Conservation (phyloP, 73 alveolate species). For the Loxodes magnus region DNA sequence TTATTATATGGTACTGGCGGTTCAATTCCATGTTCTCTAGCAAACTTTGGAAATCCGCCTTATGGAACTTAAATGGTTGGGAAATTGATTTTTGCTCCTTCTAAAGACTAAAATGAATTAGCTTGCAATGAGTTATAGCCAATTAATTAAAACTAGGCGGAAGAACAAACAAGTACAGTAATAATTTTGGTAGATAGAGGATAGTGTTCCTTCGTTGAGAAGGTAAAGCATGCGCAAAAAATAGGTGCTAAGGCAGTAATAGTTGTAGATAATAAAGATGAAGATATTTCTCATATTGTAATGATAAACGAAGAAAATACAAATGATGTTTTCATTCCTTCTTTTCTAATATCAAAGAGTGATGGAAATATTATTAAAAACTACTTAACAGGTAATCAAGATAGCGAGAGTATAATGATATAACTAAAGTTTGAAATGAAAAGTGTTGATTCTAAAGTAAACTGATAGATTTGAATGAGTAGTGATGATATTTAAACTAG, state of each 20-base stretch:
- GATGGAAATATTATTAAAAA: slow-evolving; percentile 56
- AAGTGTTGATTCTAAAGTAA: slow-evolving; percentile 43
- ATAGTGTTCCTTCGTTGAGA: background rate
- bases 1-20: background rate
- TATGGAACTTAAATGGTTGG: background rate
- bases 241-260: background rate
- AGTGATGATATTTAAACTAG: background rate
- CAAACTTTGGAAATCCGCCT: slow-evolving; percentile 6
- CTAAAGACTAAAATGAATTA: background rate
- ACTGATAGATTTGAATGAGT: slow-evolving; percentile 47
- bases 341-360: slow-evolving; percentile 48
- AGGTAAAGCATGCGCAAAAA: slow-evolving; percentile 1
- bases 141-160: background rate
- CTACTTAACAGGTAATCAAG: slow-evolving; percentile 2
- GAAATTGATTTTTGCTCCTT: background rate
- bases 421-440: slow-evolving; percentile 5
- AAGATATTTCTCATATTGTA: background rate
- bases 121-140: background rate
- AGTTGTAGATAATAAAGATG: background rate
- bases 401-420: slow-evolving; percentile 4
- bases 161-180: background rate
- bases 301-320: slow-evolving; percentile 40
- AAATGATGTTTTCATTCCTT: slow-evolving; percentile 59
- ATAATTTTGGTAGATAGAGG: background rate
- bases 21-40: background rate